These are phyloP conservation scores for Phanerodontia chrysosporium DNA, from an alignment of 768 basidiomycete genomes.

Conservation along the genomic window DNA sequence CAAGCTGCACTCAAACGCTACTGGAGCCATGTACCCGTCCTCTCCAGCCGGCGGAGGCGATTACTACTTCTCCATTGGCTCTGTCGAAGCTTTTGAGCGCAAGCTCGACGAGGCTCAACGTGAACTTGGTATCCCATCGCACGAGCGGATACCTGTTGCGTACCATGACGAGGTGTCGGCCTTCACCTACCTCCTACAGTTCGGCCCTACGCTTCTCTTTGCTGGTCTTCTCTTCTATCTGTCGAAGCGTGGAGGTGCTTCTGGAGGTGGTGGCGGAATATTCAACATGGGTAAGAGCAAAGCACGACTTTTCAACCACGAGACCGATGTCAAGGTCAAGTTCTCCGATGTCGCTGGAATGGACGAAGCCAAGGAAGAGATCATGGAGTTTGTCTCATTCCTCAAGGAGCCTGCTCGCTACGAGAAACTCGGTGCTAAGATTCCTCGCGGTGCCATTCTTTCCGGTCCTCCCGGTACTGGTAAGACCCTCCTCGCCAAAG, in stretches of 20 bases:
- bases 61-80: constrained; percentile 96
- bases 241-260: constrained; percentile 57
- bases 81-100: constrained; percentile 93
- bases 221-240: constrained; percentile 89
- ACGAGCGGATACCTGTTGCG: constrained; percentile 93
- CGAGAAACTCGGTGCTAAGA: constrained; percentile 96
- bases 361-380: constrained; percentile 99
- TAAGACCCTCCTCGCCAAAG: constrained; percentile 96
- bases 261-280: constrained; percentile 77
- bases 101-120: constrained; percentile 91
- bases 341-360: constrained; percentile 98
- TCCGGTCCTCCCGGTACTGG: constrained; percentile 97
- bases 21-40: constrained; percentile 70
- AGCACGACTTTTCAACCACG: constrained; percentile 95
- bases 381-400: constrained; percentile 99
- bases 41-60: constrained; percentile 50
- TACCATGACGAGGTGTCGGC: constrained; percentile 94
- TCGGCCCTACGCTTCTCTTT: constrained; percentile 92
- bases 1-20: constrained; percentile 87
- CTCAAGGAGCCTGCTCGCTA: constrained; percentile 93
- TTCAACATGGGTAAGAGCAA: constrained; percentile 96
- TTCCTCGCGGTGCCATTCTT: constrained; percentile 90
- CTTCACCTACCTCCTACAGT: constrained; percentile 75
- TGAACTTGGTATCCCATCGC: constrained; percentile 87
- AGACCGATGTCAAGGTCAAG: constrained; percentile 87